Evolutionary conservation across 768 basidiomycete genomes (phyloP), one percentile per base, ranked within the genome.

Genomic region (Hydnomerulius pinastri): DNA sequence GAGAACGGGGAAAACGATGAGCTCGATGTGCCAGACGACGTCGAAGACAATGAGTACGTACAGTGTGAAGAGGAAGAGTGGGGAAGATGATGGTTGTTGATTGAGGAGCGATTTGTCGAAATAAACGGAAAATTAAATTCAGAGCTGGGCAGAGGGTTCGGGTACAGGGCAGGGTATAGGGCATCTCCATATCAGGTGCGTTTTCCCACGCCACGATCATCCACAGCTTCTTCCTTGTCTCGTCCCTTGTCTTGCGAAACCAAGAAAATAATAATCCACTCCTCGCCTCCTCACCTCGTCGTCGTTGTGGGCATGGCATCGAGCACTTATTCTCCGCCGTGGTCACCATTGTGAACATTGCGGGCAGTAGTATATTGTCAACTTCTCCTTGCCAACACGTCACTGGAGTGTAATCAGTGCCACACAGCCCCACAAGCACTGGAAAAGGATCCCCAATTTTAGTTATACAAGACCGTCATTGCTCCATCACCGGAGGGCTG

Each of bases 61-160:
- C 79, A 55, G 67, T 62, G 62, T 68, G 64, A 63, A 69, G 66
- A 68, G 62, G 65, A 57, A 64, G 54, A 33, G 56, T 57, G 60
- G 56, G 70, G 69, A 68, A 72, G 73, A 69, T 73, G 73, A 68
- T 75, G 73, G 75, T 77, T 71, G 74, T 71, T 76, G 67, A 65
- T 62, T 65, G 65, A 72, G 65, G 64, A 69, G 71, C 59, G 72
- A 69, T 64, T 57, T 63, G 73, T 73, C 72, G 69, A 71, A 76
- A 72, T 75, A 75, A 74, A 73, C 71, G 71, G 71, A 73, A 74
- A 74, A 77, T 76, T 80, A 83, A 85, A 83, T 83, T 79, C 78
- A 72, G 76, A 73, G 71, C 71, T 79, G 83, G 83, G 83, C 83
- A 85, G 74, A 86, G 83, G 83, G 83, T 84, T 83, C 71, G 74